Conservation (phyloP, 129 eudicot genomes). For the Dittrichia graveolens region DNA sequence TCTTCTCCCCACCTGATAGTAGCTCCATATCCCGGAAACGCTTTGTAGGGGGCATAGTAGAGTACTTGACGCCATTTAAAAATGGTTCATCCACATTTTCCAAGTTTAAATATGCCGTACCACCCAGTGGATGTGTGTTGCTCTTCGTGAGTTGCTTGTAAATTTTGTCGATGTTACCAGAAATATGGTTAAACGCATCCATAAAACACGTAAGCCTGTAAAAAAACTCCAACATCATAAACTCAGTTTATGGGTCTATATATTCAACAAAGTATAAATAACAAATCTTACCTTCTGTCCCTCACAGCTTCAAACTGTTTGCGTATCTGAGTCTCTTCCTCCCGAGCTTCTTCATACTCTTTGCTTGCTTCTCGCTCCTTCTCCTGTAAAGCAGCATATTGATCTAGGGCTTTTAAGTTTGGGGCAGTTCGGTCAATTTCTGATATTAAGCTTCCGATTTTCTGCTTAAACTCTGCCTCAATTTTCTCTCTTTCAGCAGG, state of each 20-base stretch:
- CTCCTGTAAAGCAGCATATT: constrained; percentile 78
- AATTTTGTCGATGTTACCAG: constrained; percentile 77
- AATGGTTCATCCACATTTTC: constrained; percentile 95
- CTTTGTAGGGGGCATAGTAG: constrained; percentile 99
- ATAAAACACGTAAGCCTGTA: constrained; percentile 68
- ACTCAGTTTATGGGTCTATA: not conserved
- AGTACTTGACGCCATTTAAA: constrained; percentile 83
- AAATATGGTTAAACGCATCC: constrained; percentile 87
- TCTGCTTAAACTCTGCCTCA: constrained; percentile 80
- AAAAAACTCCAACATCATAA: constrained; percentile 25
- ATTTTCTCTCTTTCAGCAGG: constrained; percentile 81
- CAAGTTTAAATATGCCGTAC: constrained; percentile 88
- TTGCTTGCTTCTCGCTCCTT: constrained; percentile 69
- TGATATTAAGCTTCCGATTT: constrained; percentile 65
- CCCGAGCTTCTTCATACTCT: constrained; percentile 89
- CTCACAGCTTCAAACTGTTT: constrained; percentile 63
- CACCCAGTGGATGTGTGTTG: constrained; percentile 80
- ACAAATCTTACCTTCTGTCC: constrained; percentile 54
- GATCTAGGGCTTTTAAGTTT: constrained; percentile 93
- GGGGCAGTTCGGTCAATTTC: constrained; percentile 96
- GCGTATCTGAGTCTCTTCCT: constrained; percentile 71
- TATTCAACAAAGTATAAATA: not conserved
- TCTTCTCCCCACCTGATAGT: constrained; percentile 97
- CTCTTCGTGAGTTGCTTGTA: constrained; percentile 94
- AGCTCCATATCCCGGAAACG: constrained; percentile 98